phyloP scores from a whole-genome alignment of 202 grass and related monocot genomes.

The Setaria italica region DNA sequence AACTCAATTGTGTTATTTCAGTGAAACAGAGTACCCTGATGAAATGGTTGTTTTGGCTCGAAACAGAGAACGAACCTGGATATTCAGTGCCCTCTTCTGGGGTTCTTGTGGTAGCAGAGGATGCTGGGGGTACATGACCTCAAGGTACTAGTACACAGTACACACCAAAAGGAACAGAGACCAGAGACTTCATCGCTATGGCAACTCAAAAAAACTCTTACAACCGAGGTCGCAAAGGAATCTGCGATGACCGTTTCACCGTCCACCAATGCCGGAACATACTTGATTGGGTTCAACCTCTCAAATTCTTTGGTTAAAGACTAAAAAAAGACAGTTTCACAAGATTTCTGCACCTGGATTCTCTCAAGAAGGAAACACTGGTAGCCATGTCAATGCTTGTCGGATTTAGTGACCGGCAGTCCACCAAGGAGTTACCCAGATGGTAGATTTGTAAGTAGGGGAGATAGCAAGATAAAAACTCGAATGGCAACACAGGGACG shows the following conservation, averaged over 20 bases:
- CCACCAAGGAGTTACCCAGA: too few relatives aligned
- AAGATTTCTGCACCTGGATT: constrained; percentile 32
- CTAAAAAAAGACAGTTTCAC: too few relatives aligned
- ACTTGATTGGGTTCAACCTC: constrained; percentile 70
- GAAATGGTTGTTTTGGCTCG: background rate
- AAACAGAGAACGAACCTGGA: constrained; percentile 48
- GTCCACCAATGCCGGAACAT: constrained; percentile 61
- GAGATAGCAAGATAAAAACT: too few relatives aligned
- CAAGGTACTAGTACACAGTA: constrained; percentile 56
- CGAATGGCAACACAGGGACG: too few relatives aligned
- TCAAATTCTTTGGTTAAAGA: too few relatives aligned
- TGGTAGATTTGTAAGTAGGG: too few relatives aligned
- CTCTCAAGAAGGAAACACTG: background rate
- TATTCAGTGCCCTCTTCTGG: constrained; percentile 60
- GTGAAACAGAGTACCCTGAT: background rate
- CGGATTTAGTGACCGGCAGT: too few relatives aligned
- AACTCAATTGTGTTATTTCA: background rate
- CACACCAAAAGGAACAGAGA: constrained; percentile 15
- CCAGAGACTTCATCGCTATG: background rate
- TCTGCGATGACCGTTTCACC: constrained; percentile 40
- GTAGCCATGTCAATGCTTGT: background rate
- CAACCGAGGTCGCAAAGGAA: constrained; percentile 67
- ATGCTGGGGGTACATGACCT: constrained; percentile 64
- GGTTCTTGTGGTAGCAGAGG: constrained; percentile 67
- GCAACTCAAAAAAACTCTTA: constrained; percentile 23